These are phyloP conservation scores for Vanderwaltozyma polyspora DNA, from an alignment of 805 yeast genomes.

Conservation along the genomic window DNA sequence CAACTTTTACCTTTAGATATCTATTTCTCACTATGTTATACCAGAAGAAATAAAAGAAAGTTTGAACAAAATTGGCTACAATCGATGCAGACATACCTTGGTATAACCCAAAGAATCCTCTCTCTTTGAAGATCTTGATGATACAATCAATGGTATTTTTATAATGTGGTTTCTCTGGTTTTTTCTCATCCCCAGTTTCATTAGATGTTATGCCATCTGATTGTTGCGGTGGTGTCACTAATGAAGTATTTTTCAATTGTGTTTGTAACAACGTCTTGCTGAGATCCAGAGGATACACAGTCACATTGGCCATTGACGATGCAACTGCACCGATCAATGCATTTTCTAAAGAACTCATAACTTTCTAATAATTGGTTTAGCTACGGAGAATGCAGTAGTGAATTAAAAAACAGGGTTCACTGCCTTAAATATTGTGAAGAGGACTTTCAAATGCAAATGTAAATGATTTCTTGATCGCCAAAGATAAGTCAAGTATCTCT, in stretches of 20 bases:
- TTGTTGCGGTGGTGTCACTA: too few relatives aligned
- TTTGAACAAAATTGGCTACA: slow-evolving; percentile 63
- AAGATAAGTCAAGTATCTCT: too few relatives aligned
- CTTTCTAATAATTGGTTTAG: too few relatives aligned
- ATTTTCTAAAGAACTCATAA: slow-evolving; percentile 52
- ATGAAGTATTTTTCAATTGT: slow-evolving; percentile 29
- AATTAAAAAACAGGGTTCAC: too few relatives aligned
- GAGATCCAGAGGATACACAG: slow-evolving; percentile 73
- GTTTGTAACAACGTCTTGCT: slow-evolving; percentile 70
- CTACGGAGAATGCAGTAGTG: too few relatives aligned
- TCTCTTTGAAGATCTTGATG: slow-evolving; percentile 38
- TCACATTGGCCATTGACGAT: slow-evolving; percentile 65
- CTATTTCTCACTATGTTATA: slow-evolving; percentile 57
- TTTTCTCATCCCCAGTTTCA: background rate
- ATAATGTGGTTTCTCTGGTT: slow-evolving; percentile 28
- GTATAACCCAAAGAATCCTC: slow-evolving; percentile 62
- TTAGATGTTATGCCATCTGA: slow-evolving; percentile 3
- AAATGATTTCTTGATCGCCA: too few relatives aligned
- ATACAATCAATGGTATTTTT: slow-evolving; percentile 54
- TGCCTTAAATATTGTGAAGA: too few relatives aligned
- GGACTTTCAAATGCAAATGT: too few relatives aligned
- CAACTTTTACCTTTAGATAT: slow-evolving; percentile 33
- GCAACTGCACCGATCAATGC: slow-evolving; percentile 80
- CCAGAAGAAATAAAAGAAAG: slow-evolving; percentile 82
- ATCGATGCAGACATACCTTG: slow-evolving; percentile 59